Conservation (phyloP, 345 rosid genomes). For the Angophora floribunda region DNA sequence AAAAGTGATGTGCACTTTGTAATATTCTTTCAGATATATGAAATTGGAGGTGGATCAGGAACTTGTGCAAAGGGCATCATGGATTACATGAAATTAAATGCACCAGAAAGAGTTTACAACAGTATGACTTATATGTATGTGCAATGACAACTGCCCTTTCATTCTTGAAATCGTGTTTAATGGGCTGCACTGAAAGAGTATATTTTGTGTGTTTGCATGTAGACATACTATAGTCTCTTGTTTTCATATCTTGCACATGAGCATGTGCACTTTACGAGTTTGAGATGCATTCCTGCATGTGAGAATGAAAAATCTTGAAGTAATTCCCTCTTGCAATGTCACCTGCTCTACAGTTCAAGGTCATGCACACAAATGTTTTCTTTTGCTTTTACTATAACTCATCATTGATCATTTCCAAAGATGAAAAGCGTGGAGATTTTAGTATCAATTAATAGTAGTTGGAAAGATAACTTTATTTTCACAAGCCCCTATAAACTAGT, state of each 20-base stretch:
- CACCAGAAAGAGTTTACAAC: slow-evolving; percentile 85
- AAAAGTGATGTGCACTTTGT: not conserved
- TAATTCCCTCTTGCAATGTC: not conserved
- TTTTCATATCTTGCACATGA: not conserved
- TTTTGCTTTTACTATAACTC: not conserved
- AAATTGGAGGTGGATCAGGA: slow-evolving; percentile 99
- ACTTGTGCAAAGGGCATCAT: slow-evolving; percentile 87
- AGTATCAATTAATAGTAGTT: not conserved
- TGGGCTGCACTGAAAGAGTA: not conserved
- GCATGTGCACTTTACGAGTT: not conserved
- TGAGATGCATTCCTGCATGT: not conserved
- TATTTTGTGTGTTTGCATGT: not conserved
- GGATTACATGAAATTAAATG: slow-evolving; percentile 95
- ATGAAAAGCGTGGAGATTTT: not conserved
- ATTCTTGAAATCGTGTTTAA: not conserved
- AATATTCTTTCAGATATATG: slow-evolving; percentile 57
- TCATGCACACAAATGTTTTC: not conserved
- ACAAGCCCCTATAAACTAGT: not conserved
- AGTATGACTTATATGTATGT: slow-evolving; percentile 88
- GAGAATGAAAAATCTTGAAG: not conserved
- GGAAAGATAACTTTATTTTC: not conserved
- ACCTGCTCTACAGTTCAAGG: not conserved
- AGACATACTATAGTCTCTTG: not conserved
- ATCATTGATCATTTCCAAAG: not conserved
- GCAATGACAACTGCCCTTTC: not conserved